Conservation (phyloP, 2,329 filamentous ascomycete genomes). For the Hymenoscyphus scutula region DNA sequence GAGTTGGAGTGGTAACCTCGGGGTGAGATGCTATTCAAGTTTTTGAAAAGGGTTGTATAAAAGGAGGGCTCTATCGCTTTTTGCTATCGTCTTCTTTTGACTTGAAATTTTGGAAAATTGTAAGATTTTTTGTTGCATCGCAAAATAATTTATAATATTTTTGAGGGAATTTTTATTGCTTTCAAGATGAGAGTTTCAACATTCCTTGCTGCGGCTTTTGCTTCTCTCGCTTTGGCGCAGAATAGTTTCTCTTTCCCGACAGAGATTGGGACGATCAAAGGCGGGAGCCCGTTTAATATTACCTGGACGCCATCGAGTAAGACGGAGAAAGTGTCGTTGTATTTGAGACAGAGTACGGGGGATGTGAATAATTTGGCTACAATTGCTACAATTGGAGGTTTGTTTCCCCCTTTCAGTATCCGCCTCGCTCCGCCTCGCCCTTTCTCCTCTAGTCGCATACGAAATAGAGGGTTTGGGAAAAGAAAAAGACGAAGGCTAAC, state of each 20-base stretch:
- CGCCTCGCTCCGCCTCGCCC: neutral
- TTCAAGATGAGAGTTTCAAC: conserved; percentile 28
- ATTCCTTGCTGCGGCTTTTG: conserved; percentile 10
- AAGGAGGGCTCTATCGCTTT: too few relatives aligned
- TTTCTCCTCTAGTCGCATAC: neutral
- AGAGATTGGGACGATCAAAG: conserved; percentile 20
- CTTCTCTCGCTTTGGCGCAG: conserved; percentile 17
- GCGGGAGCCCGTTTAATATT: conserved; percentile 29
- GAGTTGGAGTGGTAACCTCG: too few relatives aligned
- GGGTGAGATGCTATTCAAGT: too few relatives aligned
- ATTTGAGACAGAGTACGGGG: conserved; percentile 19
- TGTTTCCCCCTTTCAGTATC: too few relatives aligned
- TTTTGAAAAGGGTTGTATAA: too few relatives aligned
- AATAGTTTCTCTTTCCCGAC: conserved; percentile 30
- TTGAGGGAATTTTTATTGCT: neutral
- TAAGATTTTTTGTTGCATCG: too few relatives aligned
- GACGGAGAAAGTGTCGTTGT: conserved; percentile 21
- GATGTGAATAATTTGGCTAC: conserved; percentile 17
- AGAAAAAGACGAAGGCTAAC: neutral
- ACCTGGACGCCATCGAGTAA: conserved; percentile 29
- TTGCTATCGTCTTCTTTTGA: too few relatives aligned
- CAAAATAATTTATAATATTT: too few relatives aligned
- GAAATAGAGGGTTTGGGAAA: neutral
- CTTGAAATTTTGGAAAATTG: too few relatives aligned
- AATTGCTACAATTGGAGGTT: conserved; percentile 29